Base-by-base conservation (phyloP, 495 filamentous ascomycete genomes). In the Neurospora sp. region DNA sequence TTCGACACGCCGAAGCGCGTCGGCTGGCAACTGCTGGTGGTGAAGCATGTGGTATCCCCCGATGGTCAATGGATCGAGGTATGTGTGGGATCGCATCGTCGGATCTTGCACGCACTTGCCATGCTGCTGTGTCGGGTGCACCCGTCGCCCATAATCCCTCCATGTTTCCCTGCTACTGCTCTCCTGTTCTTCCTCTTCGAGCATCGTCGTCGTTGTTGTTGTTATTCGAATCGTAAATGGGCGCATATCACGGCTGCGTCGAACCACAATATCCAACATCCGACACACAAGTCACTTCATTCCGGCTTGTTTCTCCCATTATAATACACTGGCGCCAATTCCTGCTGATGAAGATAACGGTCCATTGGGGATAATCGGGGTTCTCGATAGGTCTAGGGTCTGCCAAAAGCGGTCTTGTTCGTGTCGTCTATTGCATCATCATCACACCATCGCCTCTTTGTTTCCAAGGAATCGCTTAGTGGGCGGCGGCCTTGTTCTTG, bases 401-500 rank as follows among this genome's bases (percentile, higher is more conserved):
- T 66, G 28, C 54, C 54, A 66, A 34, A 66, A 66, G 54, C 54
- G 34, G 54, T 66, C 54, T 66, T 36, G 54, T 66, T 66, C 54
- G 54, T 19, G 54, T 66, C 54, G 54, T 66, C 73, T 34, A 70
- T 70, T 75, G 70, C 76, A 45, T 72, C 74, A 45, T 72, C 74
- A 70, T 54, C 62, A 70, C 73, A 54, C 70, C 74, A 39, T 43
- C 73, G 17, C 62, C 71, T 54, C 43, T 21, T 45, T 45, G 24
- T 62, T 34, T 34, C 7, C 0, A 10, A 71, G 37, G 28, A 36
- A 62, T 62, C 54, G 28, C 70, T 76, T 82, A 83, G 78, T 83
- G 81, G 69, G 80, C 79, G 66, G 82, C 77, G 78, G 87, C 86
- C 54, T 76, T 75, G 36, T 79, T 77, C 87, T 91, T 91, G 45